Evolutionary conservation across 805 yeast genomes (phyloP).

Genomic region (Candida nemodendra): DNA sequence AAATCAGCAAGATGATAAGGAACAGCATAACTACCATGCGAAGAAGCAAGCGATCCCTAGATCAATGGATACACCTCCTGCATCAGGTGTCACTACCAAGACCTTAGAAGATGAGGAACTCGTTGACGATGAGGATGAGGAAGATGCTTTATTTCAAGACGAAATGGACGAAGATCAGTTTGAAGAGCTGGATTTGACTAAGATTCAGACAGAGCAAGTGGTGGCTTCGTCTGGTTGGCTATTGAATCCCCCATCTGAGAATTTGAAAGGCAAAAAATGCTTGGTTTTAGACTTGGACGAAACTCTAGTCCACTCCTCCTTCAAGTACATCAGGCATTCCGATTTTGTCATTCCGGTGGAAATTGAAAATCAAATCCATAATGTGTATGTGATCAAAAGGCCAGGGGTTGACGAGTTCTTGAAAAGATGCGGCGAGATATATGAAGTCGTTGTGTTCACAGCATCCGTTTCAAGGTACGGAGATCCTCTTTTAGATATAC

Average conservation of each 20-base stretch:
- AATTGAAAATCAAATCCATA: conserved; percentile 87
- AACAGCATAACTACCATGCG: conserved; percentile 9
- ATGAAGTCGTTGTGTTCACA: conserved; percentile 94
- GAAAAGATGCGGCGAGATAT: conserved; percentile 76
- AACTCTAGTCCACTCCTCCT: conserved; percentile 92
- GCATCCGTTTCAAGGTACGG: conserved; percentile 96
- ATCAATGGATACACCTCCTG: conserved; percentile 10
- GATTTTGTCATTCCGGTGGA: conserved; percentile 98
- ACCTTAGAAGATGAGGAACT: conserved; percentile 19
- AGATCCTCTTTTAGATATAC: conserved; percentile 86
- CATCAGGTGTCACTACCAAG: conserved; percentile 9
- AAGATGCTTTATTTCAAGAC: conserved; percentile 16
- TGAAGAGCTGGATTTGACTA: conserved; percentile 53
- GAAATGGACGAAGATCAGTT: conserved; percentile 23
- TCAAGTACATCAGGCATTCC: conserved; percentile 86
- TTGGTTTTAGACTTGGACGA: conserved; percentile 91
- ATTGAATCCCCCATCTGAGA: conserved; percentile 51
- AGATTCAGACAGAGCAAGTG: conserved; percentile 70
- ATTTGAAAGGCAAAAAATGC: conserved; percentile 70
- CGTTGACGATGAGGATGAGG: conserved; percentile 18
- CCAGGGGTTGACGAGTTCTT: conserved; percentile 98
- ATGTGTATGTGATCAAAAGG: conserved; percentile 92
- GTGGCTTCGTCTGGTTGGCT: conserved; percentile 65
- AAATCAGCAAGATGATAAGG: conserved; percentile 9
- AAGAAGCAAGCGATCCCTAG: conserved; percentile 18